Percentiles rank a stretch among this genome's conserved stretches.
Conservation (phyloP, 2,329 filamentous ascomycete species). For the Colletotrichum sp. region DNA sequence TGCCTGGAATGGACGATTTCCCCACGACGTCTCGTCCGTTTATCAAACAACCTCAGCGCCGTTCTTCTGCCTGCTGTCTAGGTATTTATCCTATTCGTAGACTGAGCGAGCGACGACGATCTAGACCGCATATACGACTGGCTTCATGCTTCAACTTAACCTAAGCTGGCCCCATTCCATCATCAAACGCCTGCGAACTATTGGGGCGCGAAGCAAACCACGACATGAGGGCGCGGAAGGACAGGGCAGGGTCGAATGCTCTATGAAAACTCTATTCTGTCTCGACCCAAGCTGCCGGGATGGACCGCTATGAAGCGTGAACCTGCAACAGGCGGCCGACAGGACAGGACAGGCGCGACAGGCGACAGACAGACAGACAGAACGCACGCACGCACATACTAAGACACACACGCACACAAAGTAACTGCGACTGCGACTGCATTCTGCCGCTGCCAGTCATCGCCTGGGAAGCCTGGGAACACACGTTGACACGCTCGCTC, state of each 20-base stretch:
- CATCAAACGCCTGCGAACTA: not conserved
- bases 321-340: not conserved
- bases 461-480: not conserved
- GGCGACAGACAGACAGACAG: not conserved
- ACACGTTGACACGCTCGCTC: not conserved
- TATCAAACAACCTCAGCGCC: not conserved
- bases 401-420: not conserved
- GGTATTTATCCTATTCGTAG: not conserved
- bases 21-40: not conserved
- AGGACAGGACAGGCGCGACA: not conserved
- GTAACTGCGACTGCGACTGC: not conserved
- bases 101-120: not conserved
- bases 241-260: not conserved
- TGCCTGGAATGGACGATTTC: not conserved
- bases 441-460: not conserved
- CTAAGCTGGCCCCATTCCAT: not conserved
- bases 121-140: not conserved
- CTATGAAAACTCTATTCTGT: not conserved
- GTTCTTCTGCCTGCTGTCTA: not conserved
- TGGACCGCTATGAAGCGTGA: not conserved
- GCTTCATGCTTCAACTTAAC: not conserved
- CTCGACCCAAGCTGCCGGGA: constrained; percentile 15
- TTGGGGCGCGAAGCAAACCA: not conserved
- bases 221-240: not conserved
- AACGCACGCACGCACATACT: not conserved